Conservation (phyloP, 208 protist species). For the Acanthamoeba divionensis region DNA sequence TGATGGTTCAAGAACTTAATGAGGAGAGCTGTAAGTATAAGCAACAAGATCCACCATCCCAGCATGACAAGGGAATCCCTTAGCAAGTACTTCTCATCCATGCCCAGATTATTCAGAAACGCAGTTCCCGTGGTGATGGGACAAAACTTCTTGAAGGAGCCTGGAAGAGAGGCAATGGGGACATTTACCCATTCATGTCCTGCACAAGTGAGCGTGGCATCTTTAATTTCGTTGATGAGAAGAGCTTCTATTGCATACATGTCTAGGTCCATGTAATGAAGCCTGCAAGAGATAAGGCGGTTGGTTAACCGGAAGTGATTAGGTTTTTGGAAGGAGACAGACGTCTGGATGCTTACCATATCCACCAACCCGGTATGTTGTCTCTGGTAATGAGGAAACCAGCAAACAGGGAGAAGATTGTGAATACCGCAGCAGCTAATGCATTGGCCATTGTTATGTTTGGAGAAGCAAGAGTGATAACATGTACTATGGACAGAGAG, state of each 20-base stretch:
- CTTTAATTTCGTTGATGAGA: not conserved
- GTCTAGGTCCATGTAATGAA: conserved; percentile 14
- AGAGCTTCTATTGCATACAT: conserved; percentile 27
- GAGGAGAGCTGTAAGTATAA: not conserved
- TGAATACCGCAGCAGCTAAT: conserved; percentile 31
- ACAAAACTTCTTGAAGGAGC: not conserved
- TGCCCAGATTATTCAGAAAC: not conserved
- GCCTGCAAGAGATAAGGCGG: not conserved
- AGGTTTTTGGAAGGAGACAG: not conserved
- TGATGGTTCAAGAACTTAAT: conserved; percentile 6
- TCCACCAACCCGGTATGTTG: conserved; percentile 49
- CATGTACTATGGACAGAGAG: conserved; percentile 22
- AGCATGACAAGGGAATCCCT: not conserved
- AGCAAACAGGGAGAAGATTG: conserved; percentile 56
- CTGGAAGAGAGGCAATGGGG: not conserved
- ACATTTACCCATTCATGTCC: not conserved
- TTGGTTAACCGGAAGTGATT: not conserved
- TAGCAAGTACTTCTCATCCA: not conserved
- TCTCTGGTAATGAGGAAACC: conserved; percentile 56
- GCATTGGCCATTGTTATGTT: conserved; percentile 51
- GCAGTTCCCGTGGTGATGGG: not conserved
- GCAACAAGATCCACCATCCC: not conserved
- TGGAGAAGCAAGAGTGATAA: conserved; percentile 20
- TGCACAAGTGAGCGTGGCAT: not conserved
- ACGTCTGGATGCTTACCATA: not conserved